Evolutionary conservation across 257 asterid species (phyloP).

Genomic region (Coffea eugenioides): DNA sequence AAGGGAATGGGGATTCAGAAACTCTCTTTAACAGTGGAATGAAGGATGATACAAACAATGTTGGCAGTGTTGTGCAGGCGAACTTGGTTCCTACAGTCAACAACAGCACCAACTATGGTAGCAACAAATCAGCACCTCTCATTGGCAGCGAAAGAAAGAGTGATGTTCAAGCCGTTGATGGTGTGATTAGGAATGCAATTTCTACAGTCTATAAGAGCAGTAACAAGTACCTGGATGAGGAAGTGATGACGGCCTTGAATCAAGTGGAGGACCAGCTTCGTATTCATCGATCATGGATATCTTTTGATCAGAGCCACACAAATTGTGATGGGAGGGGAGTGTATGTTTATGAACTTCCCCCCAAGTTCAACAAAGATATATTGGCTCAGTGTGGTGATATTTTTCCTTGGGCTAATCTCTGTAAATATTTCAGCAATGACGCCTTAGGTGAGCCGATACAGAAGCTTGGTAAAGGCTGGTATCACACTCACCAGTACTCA

Average conservation of each 20-base stretch:
- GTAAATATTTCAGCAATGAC: conserved; percentile 43
- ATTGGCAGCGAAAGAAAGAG: not conserved
- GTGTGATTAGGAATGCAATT: conserved; percentile 12
- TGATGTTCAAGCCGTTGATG: conserved; percentile 2
- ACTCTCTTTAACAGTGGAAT: not conserved
- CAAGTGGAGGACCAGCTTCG: conserved; percentile 41
- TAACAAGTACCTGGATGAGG: conserved; percentile 21
- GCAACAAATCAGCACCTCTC: not conserved
- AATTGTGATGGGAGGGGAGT: conserved; percentile 53
- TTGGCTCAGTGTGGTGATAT: conserved; percentile 43
- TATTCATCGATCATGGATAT: conserved; percentile 54
- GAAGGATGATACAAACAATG: not conserved
- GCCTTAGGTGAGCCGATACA: conserved; percentile 53
- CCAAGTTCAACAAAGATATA: conserved; percentile 67
- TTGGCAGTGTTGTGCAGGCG: not conserved
- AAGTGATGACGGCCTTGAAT: conserved; percentile 30
- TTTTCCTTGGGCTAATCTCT: conserved; percentile 57
- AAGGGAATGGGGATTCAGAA: not conserved
- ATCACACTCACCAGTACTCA: conserved; percentile 65
- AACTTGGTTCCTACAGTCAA: not conserved
- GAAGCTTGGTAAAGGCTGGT: conserved; percentile 53
- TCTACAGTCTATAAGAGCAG: conserved; percentile 9
- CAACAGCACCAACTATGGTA: not conserved
- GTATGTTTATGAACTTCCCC: conserved; percentile 61
- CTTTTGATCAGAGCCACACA: conserved; percentile 19